A percentile compares a stretch with the other conserved stretches of the same genome.
These are phyloP conservation scores for Scytalidium sp. DNA, from an alignment of 2,329 filamentous ascomycete genomes.

Conservation along the genomic window DNA sequence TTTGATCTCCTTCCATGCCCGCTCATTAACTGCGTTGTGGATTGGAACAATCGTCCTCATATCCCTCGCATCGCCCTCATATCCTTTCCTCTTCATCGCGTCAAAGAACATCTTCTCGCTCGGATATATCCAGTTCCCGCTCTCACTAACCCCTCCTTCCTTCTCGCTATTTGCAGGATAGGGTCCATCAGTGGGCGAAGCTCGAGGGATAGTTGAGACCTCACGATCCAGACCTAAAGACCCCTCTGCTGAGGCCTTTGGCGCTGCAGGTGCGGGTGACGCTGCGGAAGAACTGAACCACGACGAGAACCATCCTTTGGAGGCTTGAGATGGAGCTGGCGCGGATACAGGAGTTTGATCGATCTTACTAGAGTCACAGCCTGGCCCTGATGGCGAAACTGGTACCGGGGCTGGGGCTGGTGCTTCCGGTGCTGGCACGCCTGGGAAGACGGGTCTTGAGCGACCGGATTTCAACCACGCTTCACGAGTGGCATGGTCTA, in stretches of 20 bases:
- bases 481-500: slow-evolving; percentile 85
- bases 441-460: slow-evolving; percentile 21
- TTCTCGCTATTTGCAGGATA: slow-evolving; percentile 70
- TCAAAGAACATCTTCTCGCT: slow-evolving; percentile 98
- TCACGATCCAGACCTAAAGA: slow-evolving; percentile 65
- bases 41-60: slow-evolving; percentile 94
- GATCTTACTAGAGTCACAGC: slow-evolving; percentile 30
- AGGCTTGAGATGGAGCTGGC: slow-evolving; percentile 7
- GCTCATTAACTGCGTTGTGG: slow-evolving; percentile 97
- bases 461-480: slow-evolving; percentile 65
- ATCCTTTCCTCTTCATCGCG: slow-evolving; percentile 87
- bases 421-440: slow-evolving; percentile 15
- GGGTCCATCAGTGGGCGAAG: slow-evolving; percentile 37
- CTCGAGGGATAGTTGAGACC: slow-evolving; percentile 76
- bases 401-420: slow-evolving; percentile 13
- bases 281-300: slow-evolving; percentile 10
- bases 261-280: slow-evolving; percentile 3
- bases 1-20: slow-evolving; percentile 89
- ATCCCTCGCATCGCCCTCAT: slow-evolving; percentile 66
- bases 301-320: slow-evolving; percentile 14
- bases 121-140: slow-evolving; percentile 96
- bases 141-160: slow-evolving; percentile 66
- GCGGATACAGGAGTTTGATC: slow-evolving; percentile 36
- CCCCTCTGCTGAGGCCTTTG: slow-evolving; percentile 3
- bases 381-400: slow-evolving; percentile 26